Percentiles rank a stretch among this genome's conserved stretches.
These are phyloP conservation scores for Spathaspora arborariae DNA, from an alignment of 805 yeast genomes.

Conservation along the genomic window DNA sequence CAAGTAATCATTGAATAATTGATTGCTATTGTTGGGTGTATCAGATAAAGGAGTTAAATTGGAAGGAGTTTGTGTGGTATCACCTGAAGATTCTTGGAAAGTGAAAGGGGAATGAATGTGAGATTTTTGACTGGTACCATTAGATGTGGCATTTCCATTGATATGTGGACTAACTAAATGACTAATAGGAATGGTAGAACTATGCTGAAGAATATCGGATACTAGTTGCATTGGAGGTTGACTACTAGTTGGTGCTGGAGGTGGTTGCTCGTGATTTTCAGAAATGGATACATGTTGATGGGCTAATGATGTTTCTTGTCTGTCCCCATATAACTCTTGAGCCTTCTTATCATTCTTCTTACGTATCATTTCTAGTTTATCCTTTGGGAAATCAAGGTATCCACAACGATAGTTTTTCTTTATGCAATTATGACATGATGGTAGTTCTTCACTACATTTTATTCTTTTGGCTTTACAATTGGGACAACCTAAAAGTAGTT, in stretches of 20 bases:
- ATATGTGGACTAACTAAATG: neutral
- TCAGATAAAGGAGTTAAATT: constrained; percentile 8
- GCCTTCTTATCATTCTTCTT: constrained; percentile 28
- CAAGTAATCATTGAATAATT: constrained; percentile 3
- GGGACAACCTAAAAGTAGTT: constrained; percentile 28
- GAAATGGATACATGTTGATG: neutral
- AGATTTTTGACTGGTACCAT: neutral
- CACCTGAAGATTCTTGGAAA: neutral
- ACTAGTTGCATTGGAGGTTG: constrained; percentile 3
- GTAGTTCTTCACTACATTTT: constrained; percentile 42
- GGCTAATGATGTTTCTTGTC: neutral
- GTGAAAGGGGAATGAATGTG: neutral
- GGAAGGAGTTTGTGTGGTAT: neutral
- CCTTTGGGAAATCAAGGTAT: constrained; percentile 38
- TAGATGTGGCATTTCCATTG: neutral
- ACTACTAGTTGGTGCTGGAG: constrained; percentile 2
- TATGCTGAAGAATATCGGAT: constrained; percentile 2
- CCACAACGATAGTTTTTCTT: constrained; percentile 39
- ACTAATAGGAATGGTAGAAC: constrained; percentile 1
- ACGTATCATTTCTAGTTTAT: constrained; percentile 30
- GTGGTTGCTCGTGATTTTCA: neutral
- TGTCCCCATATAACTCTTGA: neutral
- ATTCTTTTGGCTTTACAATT: constrained; percentile 41
- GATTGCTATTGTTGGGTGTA: constrained; percentile 4
- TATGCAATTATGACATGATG: constrained; percentile 36